Evolutionary conservation across 306 rosid genomes (phyloP), one percentile per base, ranked within the genome.

Genomic region (Cucurbita ficifolia): DNA sequence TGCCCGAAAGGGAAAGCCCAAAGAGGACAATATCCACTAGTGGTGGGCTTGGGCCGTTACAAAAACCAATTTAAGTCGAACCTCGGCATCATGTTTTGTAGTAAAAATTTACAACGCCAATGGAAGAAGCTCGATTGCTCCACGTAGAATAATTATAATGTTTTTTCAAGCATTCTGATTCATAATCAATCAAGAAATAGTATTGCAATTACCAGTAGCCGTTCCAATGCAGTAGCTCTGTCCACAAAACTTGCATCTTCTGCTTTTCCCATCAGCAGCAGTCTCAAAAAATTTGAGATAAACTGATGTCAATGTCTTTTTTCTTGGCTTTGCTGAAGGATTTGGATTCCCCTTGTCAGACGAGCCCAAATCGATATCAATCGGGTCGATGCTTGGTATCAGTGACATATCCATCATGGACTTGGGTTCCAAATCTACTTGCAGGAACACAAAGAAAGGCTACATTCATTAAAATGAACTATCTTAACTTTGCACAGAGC

Each of bases 231-330:
- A 91, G 73, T 91, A 95, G 78, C 87, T 89, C 81, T 91, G 97
- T 64, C 97, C 97, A 75, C 99, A 95, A 80, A 95, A 95, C 75
- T 95, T 95, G 89, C 99, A 95, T 61, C 87, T 84, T 42, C 99
- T 84, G 72, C 88, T 91, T 78, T 91, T 91, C 36, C 92, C 96
- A 76, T 91, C 99, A 9, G 81, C 63, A 79, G 97, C 95, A 5
- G 97, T 88, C 90, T 95, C 96, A 64, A 95, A 95, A 83, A 82
- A 95, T 87, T 88, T 95, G 80, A 95, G 88, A 82, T 83, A 91
- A 63, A 91, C 96, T 7, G 99, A 95, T 11, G 99, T 95, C 97
- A 94, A 89, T 8, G 99, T 91, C 84, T 95, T 91, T 88, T 95
- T 95, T 70, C 96, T 84, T 19, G 96, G 97, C 54, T 89, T 95